These are phyloP conservation scores for Aphanocladium album DNA, from an alignment of 2,329 filamentous ascomycete species.

Conservation along the genomic window DNA sequence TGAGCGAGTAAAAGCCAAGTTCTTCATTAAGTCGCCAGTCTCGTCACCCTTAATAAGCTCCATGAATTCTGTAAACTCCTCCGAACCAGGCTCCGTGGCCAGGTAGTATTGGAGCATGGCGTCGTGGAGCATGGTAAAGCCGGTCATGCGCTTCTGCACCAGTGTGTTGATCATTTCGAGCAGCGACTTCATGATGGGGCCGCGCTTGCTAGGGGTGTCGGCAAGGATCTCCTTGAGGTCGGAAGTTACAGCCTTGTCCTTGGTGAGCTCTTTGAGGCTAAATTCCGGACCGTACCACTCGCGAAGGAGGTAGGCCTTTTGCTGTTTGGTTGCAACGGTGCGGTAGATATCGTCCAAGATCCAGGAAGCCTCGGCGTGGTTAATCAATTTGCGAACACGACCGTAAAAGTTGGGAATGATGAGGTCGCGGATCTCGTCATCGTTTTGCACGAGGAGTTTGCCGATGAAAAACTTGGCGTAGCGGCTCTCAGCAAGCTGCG, in stretches of 20 bases:
- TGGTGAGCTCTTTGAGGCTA: conserved; percentile 62
- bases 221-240: conserved; percentile 73
- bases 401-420: conserved; percentile 95
- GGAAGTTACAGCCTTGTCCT: conserved; percentile 51
- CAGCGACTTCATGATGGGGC: conserved; percentile 79
- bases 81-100: conserved; percentile 68
- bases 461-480: conserved; percentile 98
- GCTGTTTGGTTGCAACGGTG: conserved; percentile 75
- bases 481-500: conserved; percentile 81
- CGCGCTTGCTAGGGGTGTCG: conserved; percentile 76
- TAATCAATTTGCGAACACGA: conserved; percentile 85
- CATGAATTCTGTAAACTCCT: conserved; percentile 81
- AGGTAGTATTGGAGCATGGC: conserved; percentile 97
- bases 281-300: conserved; percentile 98
- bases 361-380: conserved; percentile 94
- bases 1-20: conserved; percentile 90
- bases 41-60: conserved; percentile 91
- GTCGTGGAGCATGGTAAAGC: conserved; percentile 96
- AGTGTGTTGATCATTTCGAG: conserved; percentile 85
- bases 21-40: conserved; percentile 84
- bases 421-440: conserved; percentile 77
- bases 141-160: conserved; percentile 92
- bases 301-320: conserved; percentile 77
- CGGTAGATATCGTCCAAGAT: conserved; percentile 97
- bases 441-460: conserved; percentile 90